Base-by-base conservation (phyloP, 345 rosid species). In the Cardamine resedifolia region DNA sequence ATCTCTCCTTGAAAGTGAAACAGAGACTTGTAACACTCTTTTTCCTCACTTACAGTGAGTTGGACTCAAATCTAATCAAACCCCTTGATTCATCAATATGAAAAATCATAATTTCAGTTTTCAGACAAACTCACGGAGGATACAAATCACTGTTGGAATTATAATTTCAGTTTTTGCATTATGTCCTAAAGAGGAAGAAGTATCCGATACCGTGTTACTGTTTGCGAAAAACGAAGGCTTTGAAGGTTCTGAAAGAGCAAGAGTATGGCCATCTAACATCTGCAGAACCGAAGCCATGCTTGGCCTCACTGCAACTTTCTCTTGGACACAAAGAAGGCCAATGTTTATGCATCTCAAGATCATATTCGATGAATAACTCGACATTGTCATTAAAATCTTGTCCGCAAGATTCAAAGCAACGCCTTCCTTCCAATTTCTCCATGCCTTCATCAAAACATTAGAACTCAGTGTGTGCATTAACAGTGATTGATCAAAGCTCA, bases 241-340 rank as follows among this genome's bases (percentile, higher is more conserved):
- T 11, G 77, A 66, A 4, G 94, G 91, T 24, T 52, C 48, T 19
- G 90, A 77, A 45, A 83, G 83, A 70, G 30, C 16, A 9, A 52
- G 19, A 1, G 64, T 48, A 34, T 75, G 83, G 26, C 70, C 81
- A 4, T 71, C 67, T 68, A 87, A 68, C 90, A 86, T 80, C 65
- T 75, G 36, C 30, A 83, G 68, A 20, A 82, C 87, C 0, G 77
- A 8, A 1, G 85, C 79, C 95, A 86, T 89, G 23, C 56, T 72
- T 19, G 96, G 92, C 36, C 90, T 52, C 23, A 85, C 85, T 28
- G 66, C 19, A 31, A 84, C 83, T 3, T 55, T 51, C 27, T 86
- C 86, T 81, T 89, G 92, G 36, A 85, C 87, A 51, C 93, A 89
- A 70, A 87, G 55, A 10, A 91, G 85, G 51, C 85, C 91, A 7